Base-by-base conservation (phyloP, 352 stramenopile genomes). In the Pythium rishiriense region DNA sequence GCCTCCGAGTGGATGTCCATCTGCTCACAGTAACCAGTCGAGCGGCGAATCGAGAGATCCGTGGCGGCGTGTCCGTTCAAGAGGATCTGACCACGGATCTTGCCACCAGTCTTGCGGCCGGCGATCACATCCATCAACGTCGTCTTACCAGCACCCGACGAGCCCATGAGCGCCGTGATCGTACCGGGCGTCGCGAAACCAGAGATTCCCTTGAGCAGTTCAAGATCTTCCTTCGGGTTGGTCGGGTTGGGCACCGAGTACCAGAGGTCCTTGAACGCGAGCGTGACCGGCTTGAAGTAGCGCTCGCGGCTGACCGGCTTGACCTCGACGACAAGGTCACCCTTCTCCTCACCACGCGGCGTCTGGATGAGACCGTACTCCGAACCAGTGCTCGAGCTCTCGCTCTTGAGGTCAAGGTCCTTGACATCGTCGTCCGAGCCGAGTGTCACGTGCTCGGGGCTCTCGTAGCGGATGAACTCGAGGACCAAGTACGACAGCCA, bases 71-170 rank as follows among this genome's bases (percentile, higher is more conserved):
- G 75, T 41, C 95, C 94, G 71, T 98, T 98, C 8, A 98, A 58
- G 3, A 64, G 46, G 22, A 98, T 90, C 15, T 96, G 47, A 24
- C 94, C 94, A 25, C 69, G 71, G 54, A 98, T 91, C 19, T 64
- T 79, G 22, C 96, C 95, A 12, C 78, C 80, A 8, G 79, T 95
- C 75, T 98, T 98, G 51, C 96, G 79, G n/a, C 96, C 78, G 7
- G 95, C 90, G 51, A 99, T 93, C 5, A 98, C 93, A 72, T 98
- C 93, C 71, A 98, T 91, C 12, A 99, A 74, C 3, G 96, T 99
- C 15, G 94, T 98, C 74, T 98, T 98, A 4, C 94, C 92, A 33
- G 89, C 85, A 37, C 88, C 87, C 1, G 72, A 83, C 3, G 74
- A 76, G 1, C 86, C 86, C 79, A 92, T 91, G 11, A 94, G 62